phyloP scores from a whole-genome alignment of 140 eudicot species.

The Stevia rebaudiana region DNA sequence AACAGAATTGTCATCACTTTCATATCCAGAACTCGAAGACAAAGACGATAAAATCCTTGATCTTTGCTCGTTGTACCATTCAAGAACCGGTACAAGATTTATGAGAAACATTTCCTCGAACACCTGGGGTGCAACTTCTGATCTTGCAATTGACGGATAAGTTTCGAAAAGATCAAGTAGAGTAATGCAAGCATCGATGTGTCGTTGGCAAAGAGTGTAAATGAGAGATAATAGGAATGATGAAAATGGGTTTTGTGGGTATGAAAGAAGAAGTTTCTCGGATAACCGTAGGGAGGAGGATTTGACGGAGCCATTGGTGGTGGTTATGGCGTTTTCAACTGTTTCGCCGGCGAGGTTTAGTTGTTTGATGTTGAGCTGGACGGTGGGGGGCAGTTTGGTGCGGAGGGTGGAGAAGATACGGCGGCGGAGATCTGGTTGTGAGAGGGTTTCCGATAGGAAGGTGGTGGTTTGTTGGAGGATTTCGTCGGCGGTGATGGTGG shows the following conservation, averaged over 20 bases:
- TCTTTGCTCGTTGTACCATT: conserved; percentile 64
- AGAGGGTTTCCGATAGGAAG: conserved; percentile 41
- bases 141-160: conserved; percentile 41
- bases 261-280: conserved; percentile 46
- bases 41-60: conserved; percentile 40
- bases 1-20: conserved; percentile 46
- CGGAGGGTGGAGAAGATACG: conserved; percentile 41
- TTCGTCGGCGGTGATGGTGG: conserved; percentile 30
- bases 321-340: conserved; percentile 52
- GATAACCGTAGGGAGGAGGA: conserved; percentile 59
- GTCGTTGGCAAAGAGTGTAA: conserved; percentile 33
- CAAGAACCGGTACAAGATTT: conserved; percentile 45
- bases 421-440: conserved; percentile 46
- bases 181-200: conserved; percentile 36
- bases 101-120: conserved; percentile 61
- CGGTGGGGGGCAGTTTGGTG: conserved; percentile 24
- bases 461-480: conserved; percentile 50
- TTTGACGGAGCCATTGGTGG: conserved; percentile 27
- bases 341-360: conserved; percentile 48
- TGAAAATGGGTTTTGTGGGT: conserved; percentile 43
- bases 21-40: conserved; percentile 30
- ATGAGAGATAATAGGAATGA: conserved; percentile 50
- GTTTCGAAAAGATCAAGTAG: conserved; percentile 36
- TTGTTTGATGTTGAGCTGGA: conserved; percentile 31
- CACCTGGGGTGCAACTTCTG: conserved; percentile 55